phyloP scores from a whole-genome alignment of 768 basidiomycete species.

The Panaeolus papilionaceus region DNA sequence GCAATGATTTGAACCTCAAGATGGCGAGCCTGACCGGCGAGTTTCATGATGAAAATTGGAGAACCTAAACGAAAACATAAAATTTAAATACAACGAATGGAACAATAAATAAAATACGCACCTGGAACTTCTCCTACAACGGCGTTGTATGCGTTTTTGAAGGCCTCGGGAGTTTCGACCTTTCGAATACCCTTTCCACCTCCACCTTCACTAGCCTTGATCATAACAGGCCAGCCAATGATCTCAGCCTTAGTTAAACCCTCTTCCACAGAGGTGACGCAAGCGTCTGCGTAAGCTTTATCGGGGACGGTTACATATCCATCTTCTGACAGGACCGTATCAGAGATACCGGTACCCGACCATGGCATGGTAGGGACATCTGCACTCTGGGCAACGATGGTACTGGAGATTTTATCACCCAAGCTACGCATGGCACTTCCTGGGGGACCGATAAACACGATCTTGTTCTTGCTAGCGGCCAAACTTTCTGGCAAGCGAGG shows the following conservation, averaged over 20 bases:
- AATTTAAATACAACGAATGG: constrained; percentile 20
- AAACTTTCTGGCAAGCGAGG: constrained; percentile 95
- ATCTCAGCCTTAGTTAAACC: constrained; percentile 82
- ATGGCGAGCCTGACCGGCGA: constrained; percentile 96
- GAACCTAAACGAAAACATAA: constrained; percentile 62
- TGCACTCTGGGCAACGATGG: constrained; percentile 97
- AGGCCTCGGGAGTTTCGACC: constrained; percentile 84
- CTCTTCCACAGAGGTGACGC: constrained; percentile 87
- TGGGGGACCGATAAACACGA: constrained; percentile 99
- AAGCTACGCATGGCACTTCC: constrained; percentile 99
- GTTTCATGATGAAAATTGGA: constrained; percentile 99
- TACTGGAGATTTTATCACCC: constrained; percentile 99
- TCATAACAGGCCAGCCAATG: constrained; percentile 99
- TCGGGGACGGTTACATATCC: constrained; percentile 97
- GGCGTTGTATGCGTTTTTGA: constrained; percentile 94
- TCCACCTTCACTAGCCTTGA: constrained; percentile 99
- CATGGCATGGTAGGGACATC: constrained; percentile 98
- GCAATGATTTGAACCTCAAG: constrained; percentile 98
- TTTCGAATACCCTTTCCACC: constrained; percentile 99
- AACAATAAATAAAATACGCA: constrained; percentile 38
- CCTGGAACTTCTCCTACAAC: constrained; percentile 97
- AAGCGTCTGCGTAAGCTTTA: constrained; percentile 86
- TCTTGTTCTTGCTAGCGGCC: constrained; percentile 90
- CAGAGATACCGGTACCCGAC: constrained; percentile 94
- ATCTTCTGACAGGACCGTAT: constrained; percentile 81